A percentile compares a stretch with the other conserved stretches of the same genome.
phyloP scores from a whole-genome alignment of 495 filamentous ascomycete genomes.

The Neurospora sp. region DNA sequence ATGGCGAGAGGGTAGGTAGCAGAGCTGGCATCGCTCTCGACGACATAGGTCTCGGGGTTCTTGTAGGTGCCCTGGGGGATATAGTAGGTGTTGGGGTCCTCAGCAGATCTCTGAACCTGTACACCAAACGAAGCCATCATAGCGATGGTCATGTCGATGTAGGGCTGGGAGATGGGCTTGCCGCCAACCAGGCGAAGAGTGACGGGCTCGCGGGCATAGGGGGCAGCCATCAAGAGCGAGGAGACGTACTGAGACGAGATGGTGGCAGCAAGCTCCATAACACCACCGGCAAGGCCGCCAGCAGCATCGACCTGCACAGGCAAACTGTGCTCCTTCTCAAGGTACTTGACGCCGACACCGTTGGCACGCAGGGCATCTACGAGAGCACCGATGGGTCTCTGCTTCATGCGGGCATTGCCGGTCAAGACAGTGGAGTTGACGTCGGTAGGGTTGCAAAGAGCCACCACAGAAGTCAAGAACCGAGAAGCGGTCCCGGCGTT shows the following conservation, averaged over 20 bases:
- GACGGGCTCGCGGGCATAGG: constrained; percentile 88
- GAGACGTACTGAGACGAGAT: constrained; percentile 97
- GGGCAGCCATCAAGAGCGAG: constrained; percentile 91
- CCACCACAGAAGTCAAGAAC: constrained; percentile 88
- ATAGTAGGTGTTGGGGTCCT: constrained; percentile 82
- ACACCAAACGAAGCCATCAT: constrained; percentile 97
- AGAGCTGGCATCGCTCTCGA: constrained; percentile 96
- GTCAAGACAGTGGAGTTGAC: constrained; percentile 70
- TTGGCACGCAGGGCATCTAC: constrained; percentile 83
- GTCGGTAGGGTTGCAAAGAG: constrained; percentile 58
- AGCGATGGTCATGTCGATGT: constrained; percentile 96
- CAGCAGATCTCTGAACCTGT: constrained; percentile 46
- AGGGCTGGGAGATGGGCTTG: constrained; percentile 91
- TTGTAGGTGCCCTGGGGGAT: constrained; percentile 79
- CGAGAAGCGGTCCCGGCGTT: constrained; percentile 95
- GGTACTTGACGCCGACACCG: constrained; percentile 71
- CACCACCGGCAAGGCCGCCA: constrained; percentile 80
- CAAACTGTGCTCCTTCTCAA: constrained; percentile 70
- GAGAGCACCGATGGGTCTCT: constrained; percentile 85
- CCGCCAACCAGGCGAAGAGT: constrained; percentile 83
- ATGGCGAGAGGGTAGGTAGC: constrained; percentile 95
- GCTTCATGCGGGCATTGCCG: constrained; percentile 94
- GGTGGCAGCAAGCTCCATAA: constrained; percentile 85
- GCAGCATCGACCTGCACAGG: constrained; percentile 75
- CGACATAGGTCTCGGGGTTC: constrained; percentile 77